Evolutionary conservation across 163 green algal genomes (phyloP).

Genomic region (Volvox carteri): DNA sequence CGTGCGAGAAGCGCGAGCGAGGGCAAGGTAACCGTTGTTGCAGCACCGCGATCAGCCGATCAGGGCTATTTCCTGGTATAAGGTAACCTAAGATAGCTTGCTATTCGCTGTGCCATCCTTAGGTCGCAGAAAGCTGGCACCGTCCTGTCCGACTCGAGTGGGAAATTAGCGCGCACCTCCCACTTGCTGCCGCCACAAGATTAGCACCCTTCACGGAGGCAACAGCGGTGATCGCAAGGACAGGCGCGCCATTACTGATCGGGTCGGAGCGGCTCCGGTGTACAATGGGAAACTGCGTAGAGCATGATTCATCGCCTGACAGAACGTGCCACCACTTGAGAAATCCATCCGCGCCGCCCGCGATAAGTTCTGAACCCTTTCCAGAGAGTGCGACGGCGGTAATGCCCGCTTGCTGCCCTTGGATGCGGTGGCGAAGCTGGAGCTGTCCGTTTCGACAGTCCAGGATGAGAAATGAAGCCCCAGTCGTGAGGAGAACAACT

Average conservation of each 20-base stretch:
- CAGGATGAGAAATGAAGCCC: slow-evolving; percentile 5
- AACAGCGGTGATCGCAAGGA: slow-evolving; percentile 43
- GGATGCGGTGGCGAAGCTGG: slow-evolving; percentile 46
- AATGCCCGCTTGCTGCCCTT: slow-evolving; percentile 55
- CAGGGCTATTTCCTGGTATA: not conserved
- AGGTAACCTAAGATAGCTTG: not conserved
- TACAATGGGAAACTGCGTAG: slow-evolving; percentile 63
- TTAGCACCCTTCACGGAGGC: slow-evolving; percentile 47
- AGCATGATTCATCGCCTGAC: slow-evolving; percentile 65
- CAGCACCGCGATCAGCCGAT: not conserved
- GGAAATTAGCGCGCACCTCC: slow-evolving; percentile 53
- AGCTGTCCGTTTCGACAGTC: slow-evolving; percentile 45
- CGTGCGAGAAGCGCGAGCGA: not conserved
- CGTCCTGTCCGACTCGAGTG: not conserved
- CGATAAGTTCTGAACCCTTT: slow-evolving; percentile 68
- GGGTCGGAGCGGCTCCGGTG: slow-evolving; percentile 39
- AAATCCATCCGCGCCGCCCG: slow-evolving; percentile 64
- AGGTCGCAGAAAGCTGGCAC: too few species aligned
- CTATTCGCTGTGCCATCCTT: too few species aligned
- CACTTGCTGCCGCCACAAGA: slow-evolving; percentile 64
- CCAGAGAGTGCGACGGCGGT: slow-evolving; percentile 63
- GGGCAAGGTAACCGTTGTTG: not conserved
- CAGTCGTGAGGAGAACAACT: slow-evolving; percentile 29
- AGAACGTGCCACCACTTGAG: slow-evolving; percentile 74
- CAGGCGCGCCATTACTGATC: slow-evolving; percentile 27